Conservation (phyloP, 2,329 filamentous ascomycete species). For the Diplocarpon mali region DNA sequence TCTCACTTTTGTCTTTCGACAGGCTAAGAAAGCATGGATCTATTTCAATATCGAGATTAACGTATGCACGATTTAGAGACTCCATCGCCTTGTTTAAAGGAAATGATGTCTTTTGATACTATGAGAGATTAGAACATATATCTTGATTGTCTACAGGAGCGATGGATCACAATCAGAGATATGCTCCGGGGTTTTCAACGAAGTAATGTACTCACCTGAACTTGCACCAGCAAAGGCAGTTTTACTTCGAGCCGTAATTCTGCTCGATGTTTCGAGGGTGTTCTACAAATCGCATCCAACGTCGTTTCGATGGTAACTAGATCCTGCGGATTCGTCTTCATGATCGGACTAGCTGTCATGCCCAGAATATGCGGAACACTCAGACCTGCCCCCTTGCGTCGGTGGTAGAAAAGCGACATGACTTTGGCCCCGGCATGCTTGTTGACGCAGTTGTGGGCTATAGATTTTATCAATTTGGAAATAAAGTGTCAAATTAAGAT, state of each 20-base stretch:
- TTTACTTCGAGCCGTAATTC: slow-evolving; percentile 31
- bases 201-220: too few relatives aligned
- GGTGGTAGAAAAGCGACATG: slow-evolving; percentile 26
- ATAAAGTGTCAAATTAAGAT: neutral
- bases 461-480: slow-evolving; percentile 2
- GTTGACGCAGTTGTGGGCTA: slow-evolving; percentile 27
- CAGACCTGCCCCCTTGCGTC: slow-evolving; percentile 8
- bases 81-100: slow-evolving; percentile 6
- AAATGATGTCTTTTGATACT: neutral
- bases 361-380: slow-evolving; percentile 25
- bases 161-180: neutral
- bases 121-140: too few relatives aligned
- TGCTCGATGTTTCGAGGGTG: slow-evolving; percentile 42
- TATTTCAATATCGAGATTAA: slow-evolving; percentile 40
- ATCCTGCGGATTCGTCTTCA: slow-evolving; percentile 21
- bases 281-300: slow-evolving; percentile 43
- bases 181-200: slow-evolving; percentile 3
- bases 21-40: slow-evolving; percentile 51
- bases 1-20: slow-evolving; percentile 31
- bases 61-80: slow-evolving; percentile 16
- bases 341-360: slow-evolving; percentile 26
- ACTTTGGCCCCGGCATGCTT: slow-evolving; percentile 24
- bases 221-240: slow-evolving; percentile 17
- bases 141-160: too few relatives aligned
- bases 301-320: slow-evolving; percentile 37